phyloP scores from a whole-genome alignment of 108 stramenopile genomes.

The Cyclostephanos invisitatus region DNA sequence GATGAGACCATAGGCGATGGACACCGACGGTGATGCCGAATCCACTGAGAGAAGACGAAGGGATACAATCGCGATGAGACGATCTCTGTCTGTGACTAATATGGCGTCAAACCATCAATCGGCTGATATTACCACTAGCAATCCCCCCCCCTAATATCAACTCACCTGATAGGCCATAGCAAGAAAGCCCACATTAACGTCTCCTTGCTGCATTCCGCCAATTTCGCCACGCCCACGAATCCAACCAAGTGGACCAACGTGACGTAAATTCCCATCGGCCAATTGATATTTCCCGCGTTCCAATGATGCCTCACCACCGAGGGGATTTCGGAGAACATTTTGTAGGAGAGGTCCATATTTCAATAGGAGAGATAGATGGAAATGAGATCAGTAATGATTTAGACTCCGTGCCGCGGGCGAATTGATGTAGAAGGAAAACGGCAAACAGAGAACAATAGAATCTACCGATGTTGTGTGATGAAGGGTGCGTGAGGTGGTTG shows the following conservation, averaged over 20 bases:
- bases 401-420: no score
- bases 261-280: constrained; percentile 98
- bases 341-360: constrained; percentile 69
- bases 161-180: constrained; percentile 96
- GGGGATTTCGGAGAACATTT: constrained; percentile 81
- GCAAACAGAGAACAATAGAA: no score
- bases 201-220: constrained; percentile 66
- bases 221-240: constrained; percentile 65
- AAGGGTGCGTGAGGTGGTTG: no score
- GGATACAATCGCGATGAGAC: not conserved
- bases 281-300: constrained; percentile 93
- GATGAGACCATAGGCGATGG: constrained; percentile 97
- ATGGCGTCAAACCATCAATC: no score
- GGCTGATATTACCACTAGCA: no score
- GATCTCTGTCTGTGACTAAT: no score
- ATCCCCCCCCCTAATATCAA: no score
- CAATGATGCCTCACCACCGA: constrained; percentile 78
- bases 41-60: constrained; percentile 60
- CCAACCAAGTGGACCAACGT: constrained; percentile 89
- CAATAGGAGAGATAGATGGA: no score
- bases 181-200: constrained; percentile 94
- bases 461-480: no score
- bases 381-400: no score
- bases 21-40: constrained; percentile 98
- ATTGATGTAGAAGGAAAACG: no score